Evolutionary conservation across 2,329 filamentous ascomycete genomes (phyloP).

Genomic region (Ustilaginoidea virens): DNA sequence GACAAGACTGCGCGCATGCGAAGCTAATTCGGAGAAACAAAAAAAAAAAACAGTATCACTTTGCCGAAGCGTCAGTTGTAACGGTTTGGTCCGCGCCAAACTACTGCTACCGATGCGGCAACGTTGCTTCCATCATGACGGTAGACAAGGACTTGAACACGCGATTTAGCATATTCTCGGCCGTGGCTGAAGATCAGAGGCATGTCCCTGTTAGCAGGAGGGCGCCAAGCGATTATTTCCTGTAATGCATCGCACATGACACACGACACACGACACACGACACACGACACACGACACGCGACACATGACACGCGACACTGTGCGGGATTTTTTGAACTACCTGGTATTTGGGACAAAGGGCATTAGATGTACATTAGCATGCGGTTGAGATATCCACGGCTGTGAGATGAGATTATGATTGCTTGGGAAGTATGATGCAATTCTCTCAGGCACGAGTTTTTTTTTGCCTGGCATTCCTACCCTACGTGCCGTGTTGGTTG

Average conservation of each 20-base stretch:
- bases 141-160: constrained; percentile 73
- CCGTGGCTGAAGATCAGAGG: constrained; percentile 72
- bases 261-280: no score
- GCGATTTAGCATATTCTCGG: constrained; percentile 83
- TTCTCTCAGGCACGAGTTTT: no score
- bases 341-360: no score
- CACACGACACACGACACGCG: no score
- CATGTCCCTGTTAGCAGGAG: constrained; percentile 60
- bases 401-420: constrained; percentile 12
- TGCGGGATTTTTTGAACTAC: no score
- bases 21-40: constrained; percentile 15
- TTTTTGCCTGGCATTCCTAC: no score
- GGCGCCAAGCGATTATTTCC: constrained; percentile 55
- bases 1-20: no score
- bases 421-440: constrained; percentile 6
- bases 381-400: constrained; percentile 26
- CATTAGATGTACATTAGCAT: constrained; percentile 27
- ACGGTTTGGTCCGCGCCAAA: constrained; percentile 98
- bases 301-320: no score
- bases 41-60: constrained; percentile 86
- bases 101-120: constrained; percentile 89
- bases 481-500: no score
- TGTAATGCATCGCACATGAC: constrained; percentile 29
- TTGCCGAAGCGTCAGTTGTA: constrained; percentile 85
- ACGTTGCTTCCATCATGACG: constrained; percentile 93